Evolutionary conservation across 306 rosid species (phyloP).

Genomic region (Betula pendula): DNA sequence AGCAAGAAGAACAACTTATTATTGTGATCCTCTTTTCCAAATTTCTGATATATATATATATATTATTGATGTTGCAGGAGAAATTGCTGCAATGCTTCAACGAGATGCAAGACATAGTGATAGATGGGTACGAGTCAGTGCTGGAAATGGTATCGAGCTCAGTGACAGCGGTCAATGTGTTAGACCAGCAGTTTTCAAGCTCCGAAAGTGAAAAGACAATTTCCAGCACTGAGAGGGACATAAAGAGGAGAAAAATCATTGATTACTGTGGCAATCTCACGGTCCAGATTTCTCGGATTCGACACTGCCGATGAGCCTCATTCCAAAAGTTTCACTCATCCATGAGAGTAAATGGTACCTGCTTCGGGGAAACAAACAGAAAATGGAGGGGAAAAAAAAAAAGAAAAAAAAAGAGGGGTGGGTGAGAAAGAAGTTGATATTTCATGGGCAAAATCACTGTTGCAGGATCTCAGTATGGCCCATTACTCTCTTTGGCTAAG

Average conservation of each 20-base stretch:
- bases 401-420: background rate
- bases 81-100: conserved; percentile 53
- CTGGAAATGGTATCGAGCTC: conserved; percentile 54
- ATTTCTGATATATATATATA: background rate
- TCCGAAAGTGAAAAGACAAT: conserved; percentile 70
- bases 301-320: conserved; percentile 36
- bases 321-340: conserved; percentile 19
- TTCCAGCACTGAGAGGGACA: conserved; percentile 58
- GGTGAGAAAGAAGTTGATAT: conserved; percentile 27
- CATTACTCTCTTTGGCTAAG: conserved; percentile 29
- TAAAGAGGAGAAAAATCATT: conserved; percentile 54
- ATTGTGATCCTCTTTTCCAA: too few species aligned
- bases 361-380: background rate
- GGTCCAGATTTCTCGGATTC: conserved; percentile 47
- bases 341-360: conserved; percentile 35
- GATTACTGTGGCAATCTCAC: conserved; percentile 35
- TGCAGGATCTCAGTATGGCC: conserved; percentile 38
- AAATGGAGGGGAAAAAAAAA: background rate
- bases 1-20: too few species aligned
- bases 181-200: conserved; percentile 75
- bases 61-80: conserved; percentile 46
- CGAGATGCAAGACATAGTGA: conserved; percentile 49
- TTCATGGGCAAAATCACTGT: conserved; percentile 40
- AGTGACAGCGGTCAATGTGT: conserved; percentile 70
- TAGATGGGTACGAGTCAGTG: conserved; percentile 56